phyloP scores from a whole-genome alignment of 2,329 filamentous ascomycete genomes.

The Hypoxylon sp. region DNA sequence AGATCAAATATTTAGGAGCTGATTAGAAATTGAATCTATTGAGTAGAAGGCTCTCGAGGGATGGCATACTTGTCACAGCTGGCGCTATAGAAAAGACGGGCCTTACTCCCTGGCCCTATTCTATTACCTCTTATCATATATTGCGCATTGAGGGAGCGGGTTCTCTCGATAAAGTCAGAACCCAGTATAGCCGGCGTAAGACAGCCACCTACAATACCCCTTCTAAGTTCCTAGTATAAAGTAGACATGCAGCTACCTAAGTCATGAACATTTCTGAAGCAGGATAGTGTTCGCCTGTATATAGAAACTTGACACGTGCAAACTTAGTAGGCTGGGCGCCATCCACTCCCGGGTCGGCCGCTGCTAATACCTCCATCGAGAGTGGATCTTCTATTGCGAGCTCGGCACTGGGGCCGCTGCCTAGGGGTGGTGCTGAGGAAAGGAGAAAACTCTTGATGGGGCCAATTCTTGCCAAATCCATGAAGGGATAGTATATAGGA shows the following conservation, averaged over 20 bases:
- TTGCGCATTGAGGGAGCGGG: not conserved
- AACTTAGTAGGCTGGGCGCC: not conserved
- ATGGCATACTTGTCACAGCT: not conserved
- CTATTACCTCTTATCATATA: constrained; percentile 3
- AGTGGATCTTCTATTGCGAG: not conserved
- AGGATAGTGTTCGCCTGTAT: constrained; percentile 8
- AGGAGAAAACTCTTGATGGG: not conserved
- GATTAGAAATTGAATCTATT: not conserved
- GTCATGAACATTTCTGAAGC: constrained; percentile 2
- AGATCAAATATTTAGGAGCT: too few species aligned
- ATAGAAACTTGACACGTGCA: not conserved
- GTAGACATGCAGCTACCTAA: not conserved
- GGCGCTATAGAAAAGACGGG: too few species aligned
- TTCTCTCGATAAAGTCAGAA: constrained; percentile 6
- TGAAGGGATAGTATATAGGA: not conserved
- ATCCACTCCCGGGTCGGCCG: not conserved
- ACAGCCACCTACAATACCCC: constrained; percentile 5
- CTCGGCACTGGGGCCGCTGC: not conserved
- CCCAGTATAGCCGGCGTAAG: constrained; percentile 7
- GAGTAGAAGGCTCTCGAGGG: not conserved
- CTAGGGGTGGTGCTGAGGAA: not conserved
- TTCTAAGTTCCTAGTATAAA: not conserved
- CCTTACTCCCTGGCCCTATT: not conserved
- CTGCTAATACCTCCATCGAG: constrained; percentile 2
- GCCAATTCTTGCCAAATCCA: constrained; percentile 1